Percentiles rank a stretch among this genome's conserved stretches.
These are phyloP conservation scores for Curvularia eragrostidis DNA, from an alignment of 2,329 filamentous ascomycete species.

Conservation along the genomic window DNA sequence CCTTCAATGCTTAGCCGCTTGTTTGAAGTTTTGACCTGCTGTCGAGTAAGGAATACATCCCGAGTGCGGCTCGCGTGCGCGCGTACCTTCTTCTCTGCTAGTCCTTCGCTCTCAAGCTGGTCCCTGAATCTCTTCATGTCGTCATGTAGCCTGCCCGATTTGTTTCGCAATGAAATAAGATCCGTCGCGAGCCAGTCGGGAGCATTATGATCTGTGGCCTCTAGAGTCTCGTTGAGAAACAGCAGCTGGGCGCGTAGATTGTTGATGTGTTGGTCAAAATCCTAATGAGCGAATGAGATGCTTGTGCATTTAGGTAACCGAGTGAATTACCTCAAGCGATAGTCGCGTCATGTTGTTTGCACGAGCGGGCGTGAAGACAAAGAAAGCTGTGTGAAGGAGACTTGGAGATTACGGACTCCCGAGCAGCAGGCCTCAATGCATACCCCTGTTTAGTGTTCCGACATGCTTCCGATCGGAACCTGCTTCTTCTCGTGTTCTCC, in stretches of 20 bases:
- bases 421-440: conserved; percentile 9
- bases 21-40: conserved; percentile 27
- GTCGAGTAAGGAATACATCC: conserved; percentile 13
- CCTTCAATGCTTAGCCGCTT: conserved; percentile 43
- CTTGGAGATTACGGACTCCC: conserved; percentile 18
- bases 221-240: conserved; percentile 41
- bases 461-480: conserved; percentile 15
- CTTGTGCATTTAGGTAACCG: conserved; percentile 7
- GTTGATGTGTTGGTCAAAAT: conserved; percentile 43
- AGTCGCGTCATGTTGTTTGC: conserved; percentile 33
- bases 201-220: conserved; percentile 44
- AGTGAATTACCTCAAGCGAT: conserved; percentile 36
- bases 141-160: conserved; percentile 43
- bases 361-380: conserved; percentile 3
- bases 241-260: conserved; percentile 39
- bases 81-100: conserved; percentile 34
- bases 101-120: conserved; percentile 36
- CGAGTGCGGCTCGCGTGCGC: background rate
- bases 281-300: conserved; percentile 31
- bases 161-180: conserved; percentile 42
- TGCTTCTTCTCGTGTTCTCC: conserved; percentile 1
- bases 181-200: conserved; percentile 48
- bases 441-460: conserved; percentile 6
- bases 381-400: conserved; percentile 3
- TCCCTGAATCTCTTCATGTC: conserved; percentile 44